Percentiles rank a stretch among this genome's conserved stretches.
Conservation (phyloP, 805 yeast genomes). For the Huiozyma naganishii region DNA sequence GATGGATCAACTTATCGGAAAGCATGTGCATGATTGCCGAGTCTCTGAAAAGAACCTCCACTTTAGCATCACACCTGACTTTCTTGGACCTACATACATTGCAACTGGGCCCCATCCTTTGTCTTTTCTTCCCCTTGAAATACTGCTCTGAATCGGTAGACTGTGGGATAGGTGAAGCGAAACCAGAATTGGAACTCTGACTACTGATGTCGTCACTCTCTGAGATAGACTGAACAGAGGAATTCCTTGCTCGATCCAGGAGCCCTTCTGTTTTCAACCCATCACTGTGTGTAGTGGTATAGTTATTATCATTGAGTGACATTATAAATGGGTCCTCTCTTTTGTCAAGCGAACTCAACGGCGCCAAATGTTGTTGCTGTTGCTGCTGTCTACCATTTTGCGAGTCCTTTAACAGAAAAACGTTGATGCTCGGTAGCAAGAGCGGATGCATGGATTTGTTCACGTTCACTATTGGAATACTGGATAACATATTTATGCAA, state of each 20-base stretch:
- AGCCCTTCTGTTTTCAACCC: no score
- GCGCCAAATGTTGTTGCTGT: no score
- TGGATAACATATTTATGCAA: neutral
- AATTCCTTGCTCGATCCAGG: no score
- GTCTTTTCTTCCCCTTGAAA: constrained; percentile 29
- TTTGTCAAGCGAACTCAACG: no score
- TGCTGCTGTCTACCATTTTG: neutral
- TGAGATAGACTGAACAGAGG: neutral
- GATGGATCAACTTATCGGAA: constrained; percentile 15
- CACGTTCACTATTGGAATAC: constrained; percentile 3
- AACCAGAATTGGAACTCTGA: neutral
- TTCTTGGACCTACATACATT: constrained; percentile 60
- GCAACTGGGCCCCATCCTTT: constrained; percentile 66
- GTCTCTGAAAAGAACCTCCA: constrained; percentile 30
- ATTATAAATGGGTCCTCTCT: no score
- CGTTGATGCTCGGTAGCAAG: constrained; percentile 3
- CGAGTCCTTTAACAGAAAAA: neutral
- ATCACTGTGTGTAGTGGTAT: neutral
- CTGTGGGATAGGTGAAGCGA: neutral
- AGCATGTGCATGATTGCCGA: constrained; percentile 12
- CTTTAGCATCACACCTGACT: constrained; percentile 64
- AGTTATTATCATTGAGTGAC: no score
- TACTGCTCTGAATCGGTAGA: neutral
- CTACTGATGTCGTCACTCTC: neutral
- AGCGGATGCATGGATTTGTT: constrained; percentile 8